These are phyloP conservation scores for Vararia minispora DNA, from an alignment of 768 basidiomycete species.

Conservation along the genomic window DNA sequence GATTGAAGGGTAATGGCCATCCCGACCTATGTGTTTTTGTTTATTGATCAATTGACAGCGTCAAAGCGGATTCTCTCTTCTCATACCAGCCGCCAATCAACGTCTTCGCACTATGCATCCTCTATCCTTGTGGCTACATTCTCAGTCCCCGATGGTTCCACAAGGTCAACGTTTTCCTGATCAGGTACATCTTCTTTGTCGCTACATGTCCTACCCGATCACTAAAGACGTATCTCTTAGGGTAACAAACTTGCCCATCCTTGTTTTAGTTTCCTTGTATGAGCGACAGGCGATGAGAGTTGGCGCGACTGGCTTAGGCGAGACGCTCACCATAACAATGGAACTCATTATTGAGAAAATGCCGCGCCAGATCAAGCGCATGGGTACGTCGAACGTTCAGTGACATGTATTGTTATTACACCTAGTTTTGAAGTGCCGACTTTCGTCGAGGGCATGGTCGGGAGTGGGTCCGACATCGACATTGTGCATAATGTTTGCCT, in stretches of 20 bases:
- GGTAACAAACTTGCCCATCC: conserved; percentile 73
- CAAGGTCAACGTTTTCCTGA: conserved; percentile 87
- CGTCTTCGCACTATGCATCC: conserved; percentile 71
- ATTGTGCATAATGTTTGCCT: conserved; percentile 39
- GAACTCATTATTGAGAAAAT: conserved; percentile 67
- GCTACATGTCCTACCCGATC: background rate
- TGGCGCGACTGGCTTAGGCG: conserved; percentile 56
- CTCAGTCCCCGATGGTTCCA: conserved; percentile 97
- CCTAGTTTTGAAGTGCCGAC: too few relatives aligned
- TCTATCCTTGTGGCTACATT: conserved; percentile 80
- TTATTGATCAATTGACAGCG: conserved; percentile 28
- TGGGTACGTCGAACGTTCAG: conserved; percentile 42
- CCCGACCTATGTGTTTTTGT: background rate
- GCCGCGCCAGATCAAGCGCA: conserved; percentile 61
- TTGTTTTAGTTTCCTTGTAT: conserved; percentile 72
- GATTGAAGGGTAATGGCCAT: conserved; percentile 65
- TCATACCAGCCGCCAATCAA: conserved; percentile 94
- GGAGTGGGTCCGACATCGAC: conserved; percentile 63
- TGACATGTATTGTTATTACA: conserved; percentile 20
- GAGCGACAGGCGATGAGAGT: conserved; percentile 73
- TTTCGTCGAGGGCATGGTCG: conserved; percentile 70
- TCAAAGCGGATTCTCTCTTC: conserved; percentile 86
- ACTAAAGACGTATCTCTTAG: conserved; percentile 23
- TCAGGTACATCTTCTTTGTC: conserved; percentile 36
- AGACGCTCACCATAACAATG: conserved; percentile 54